Conservation (phyloP, 192 early-diverging fungal genomes). For the Radiomyces spectabilis region DNA sequence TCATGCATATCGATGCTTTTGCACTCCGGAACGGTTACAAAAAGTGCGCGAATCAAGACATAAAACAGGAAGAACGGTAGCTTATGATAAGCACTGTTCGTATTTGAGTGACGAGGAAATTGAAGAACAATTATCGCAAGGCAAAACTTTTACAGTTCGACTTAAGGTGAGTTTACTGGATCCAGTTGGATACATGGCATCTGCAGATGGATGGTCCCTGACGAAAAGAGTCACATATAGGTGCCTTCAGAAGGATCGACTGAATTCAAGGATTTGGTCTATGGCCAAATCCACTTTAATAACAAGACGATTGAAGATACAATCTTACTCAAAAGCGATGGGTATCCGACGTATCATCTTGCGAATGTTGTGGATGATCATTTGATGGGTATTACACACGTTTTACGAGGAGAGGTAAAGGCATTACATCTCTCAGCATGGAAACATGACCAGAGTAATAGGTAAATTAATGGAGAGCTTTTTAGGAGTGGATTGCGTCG, state of each 20-base stretch:
- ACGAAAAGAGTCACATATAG: neutral
- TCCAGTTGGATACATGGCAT: neutral
- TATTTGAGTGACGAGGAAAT: conserved; percentile 60
- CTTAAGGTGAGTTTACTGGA: conserved; percentile 42
- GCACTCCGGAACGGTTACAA: conserved; percentile 60
- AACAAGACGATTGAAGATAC: conserved; percentile 78
- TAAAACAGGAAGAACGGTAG: conserved; percentile 45
- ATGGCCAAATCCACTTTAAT: conserved; percentile 66
- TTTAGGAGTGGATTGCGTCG: conserved; percentile 94
- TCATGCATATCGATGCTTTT: conserved; percentile 88
- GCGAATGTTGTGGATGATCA: conserved; percentile 95
- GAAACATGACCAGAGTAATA: neutral
- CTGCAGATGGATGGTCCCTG: neutral
- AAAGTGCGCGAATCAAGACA: conserved; percentile 44
- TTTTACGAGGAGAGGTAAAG: conserved; percentile 75
- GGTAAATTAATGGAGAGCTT: no score
- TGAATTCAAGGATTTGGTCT: conserved; percentile 62
- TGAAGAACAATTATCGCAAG: conserved; percentile 45
- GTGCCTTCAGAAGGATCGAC: conserved; percentile 44
- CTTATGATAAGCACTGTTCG: conserved; percentile 79
- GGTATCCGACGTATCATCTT: conserved; percentile 89
- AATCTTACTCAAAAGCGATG: conserved; percentile 88
- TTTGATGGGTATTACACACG: conserved; percentile 86
- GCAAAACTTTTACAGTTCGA: conserved; percentile 63
- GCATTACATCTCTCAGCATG: no score